phyloP scores from a whole-genome alignment of 345 rosid species.

The Acer negundo region DNA sequence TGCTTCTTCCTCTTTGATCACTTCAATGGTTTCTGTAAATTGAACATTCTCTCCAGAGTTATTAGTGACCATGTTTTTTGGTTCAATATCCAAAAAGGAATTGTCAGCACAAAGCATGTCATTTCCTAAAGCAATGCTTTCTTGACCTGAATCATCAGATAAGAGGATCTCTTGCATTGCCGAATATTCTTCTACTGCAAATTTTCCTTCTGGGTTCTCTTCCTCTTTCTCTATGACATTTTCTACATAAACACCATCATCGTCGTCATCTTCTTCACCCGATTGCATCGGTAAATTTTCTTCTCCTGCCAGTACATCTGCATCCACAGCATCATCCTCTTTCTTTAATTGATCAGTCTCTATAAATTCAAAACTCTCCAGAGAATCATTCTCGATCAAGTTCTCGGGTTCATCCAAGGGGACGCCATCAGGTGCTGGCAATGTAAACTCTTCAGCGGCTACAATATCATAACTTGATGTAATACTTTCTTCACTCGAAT shows the following conservation, averaged over 20 bases:
- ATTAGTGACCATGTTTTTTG: conserved; percentile 6
- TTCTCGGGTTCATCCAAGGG: background rate
- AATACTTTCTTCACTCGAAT: conserved; percentile 19
- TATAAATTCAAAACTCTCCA: background rate
- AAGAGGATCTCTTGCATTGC: conserved; percentile 3
- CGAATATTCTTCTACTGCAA: background rate
- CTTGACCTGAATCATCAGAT: conserved; percentile 22
- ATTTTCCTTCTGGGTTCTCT: conserved; percentile 11
- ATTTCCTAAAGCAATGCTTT: conserved; percentile 5
- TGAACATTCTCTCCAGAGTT: background rate
- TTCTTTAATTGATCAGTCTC: background rate
- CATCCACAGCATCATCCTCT: conserved; percentile 12
- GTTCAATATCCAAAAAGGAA: background rate
- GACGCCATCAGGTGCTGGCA: conserved; percentile 12
- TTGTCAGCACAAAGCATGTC: conserved; percentile 22
- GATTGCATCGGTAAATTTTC: conserved; percentile 9
- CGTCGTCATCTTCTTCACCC: background rate
- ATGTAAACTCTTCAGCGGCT: conserved; percentile 21
- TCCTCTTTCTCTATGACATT: conserved; percentile 11
- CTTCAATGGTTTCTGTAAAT: background rate
- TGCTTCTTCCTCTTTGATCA: conserved; percentile 11
- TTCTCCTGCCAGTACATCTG: conserved; percentile 4
- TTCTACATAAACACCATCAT: background rate
- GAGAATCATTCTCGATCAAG: conserved; percentile 10
- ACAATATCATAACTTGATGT: conserved; percentile 7